phyloP scores from a whole-genome alignment of 2,329 filamentous ascomycete species.

The Cladosporium sp. region DNA sequence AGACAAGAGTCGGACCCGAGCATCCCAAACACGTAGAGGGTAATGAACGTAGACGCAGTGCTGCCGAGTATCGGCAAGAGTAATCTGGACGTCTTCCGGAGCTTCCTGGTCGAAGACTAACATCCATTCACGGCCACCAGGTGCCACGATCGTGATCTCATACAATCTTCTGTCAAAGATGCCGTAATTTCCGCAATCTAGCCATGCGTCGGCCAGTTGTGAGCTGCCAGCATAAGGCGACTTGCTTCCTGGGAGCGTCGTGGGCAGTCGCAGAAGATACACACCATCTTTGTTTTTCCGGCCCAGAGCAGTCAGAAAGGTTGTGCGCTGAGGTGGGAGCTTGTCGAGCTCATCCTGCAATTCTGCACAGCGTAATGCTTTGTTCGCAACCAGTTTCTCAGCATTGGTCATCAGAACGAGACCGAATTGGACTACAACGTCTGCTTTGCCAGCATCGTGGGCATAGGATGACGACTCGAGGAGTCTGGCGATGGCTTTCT shows the following conservation, averaged over 20 bases:
- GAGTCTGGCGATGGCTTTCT: not conserved
- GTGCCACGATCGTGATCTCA: constrained; percentile 20
- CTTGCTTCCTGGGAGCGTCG: not conserved
- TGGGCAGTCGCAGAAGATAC: constrained; percentile 8
- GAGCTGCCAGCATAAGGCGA: not conserved
- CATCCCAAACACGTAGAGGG: constrained; percentile 28
- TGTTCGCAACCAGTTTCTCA: not conserved
- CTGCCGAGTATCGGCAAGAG: not conserved
- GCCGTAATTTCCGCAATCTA: not conserved
- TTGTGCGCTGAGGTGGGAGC: not conserved
- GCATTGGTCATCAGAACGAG: not conserved
- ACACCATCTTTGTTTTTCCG: not conserved
- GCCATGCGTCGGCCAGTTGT: not conserved
- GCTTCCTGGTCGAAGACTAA: constrained; percentile 16
- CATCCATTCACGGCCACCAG: constrained; percentile 12
- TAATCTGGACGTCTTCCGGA: not conserved
- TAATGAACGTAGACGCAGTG: constrained; percentile 25
- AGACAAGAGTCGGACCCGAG: constrained; percentile 18
- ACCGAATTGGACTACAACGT: constrained; percentile 8
- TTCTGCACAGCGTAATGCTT: not conserved
- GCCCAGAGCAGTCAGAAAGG: not conserved
- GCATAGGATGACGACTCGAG: not conserved
- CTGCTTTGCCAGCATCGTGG: not conserved
- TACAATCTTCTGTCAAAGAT: constrained; percentile 10
- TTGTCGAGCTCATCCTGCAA: constrained; percentile 6